Percentiles rank a stretch among this genome's conserved stretches.
Evolutionary conservation across 805 yeast genomes (phyloP).

Genomic region (Zygosaccharomyces kombuchaensis): DNA sequence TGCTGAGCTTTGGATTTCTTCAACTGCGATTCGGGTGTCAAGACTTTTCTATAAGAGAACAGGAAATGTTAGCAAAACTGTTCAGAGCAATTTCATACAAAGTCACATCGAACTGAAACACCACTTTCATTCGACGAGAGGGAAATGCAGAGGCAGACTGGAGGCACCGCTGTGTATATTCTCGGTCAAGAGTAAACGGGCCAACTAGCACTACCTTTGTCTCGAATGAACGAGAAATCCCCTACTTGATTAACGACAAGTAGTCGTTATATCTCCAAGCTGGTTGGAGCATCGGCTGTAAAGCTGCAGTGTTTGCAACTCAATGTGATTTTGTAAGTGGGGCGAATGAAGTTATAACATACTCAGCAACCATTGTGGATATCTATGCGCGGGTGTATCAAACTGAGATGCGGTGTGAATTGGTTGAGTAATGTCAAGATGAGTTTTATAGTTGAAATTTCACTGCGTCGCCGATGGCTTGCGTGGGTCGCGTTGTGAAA

Average conservation of each 20-base stretch:
- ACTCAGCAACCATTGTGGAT: conserved; percentile 38
- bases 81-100: conserved; percentile 16
- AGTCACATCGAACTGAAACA: conserved; percentile 39
- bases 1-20: conserved; percentile 77
- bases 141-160: conserved; percentile 36
- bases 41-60: conserved; percentile 36
- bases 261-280: not conserved
- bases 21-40: conserved; percentile 77
- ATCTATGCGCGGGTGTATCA: conserved; percentile 18
- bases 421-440: not conserved
- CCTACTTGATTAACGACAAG: conserved; percentile 20
- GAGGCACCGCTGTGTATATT: conserved; percentile 14
- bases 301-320: conserved; percentile 9
- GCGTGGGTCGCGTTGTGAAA: not conserved
- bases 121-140: conserved; percentile 40
- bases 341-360: conserved; percentile 22
- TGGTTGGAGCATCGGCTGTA: not conserved
- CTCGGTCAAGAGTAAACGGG: conserved; percentile 15
- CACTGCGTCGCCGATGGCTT: not conserved
- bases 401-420: too few species aligned
- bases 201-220: conserved; percentile 29
- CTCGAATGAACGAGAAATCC: conserved; percentile 26
- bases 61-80: conserved; percentile 14
- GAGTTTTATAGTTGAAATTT: conserved; percentile 1
- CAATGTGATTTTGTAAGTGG: conserved; percentile 25